Percentiles rank a stretch among this genome's conserved stretches.
phyloP scores from a whole-genome alignment of 345 rosid genomes.

The Carallia pectinifolia region DNA sequence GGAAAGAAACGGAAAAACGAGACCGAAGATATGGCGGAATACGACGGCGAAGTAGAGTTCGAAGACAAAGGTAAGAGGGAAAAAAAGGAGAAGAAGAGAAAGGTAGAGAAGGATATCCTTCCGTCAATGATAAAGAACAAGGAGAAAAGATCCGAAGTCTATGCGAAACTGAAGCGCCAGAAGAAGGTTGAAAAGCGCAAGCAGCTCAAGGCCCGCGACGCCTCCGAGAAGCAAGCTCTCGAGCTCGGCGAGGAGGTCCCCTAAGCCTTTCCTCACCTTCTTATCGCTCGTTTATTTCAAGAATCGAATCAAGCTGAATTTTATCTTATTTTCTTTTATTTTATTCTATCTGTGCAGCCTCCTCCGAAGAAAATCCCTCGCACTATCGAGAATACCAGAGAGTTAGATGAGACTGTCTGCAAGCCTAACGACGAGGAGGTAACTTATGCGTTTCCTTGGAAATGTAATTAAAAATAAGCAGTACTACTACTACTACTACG shows the following conservation, averaged over 20 bases:
- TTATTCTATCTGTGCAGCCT: constrained; percentile 43
- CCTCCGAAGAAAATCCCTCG: constrained; percentile 63
- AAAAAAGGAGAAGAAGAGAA: constrained; percentile 32
- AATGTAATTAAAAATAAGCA: no score
- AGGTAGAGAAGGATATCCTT: constrained; percentile 43
- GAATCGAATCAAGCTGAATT: no score
- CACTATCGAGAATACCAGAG: constrained; percentile 93
- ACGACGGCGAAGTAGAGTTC: neutral
- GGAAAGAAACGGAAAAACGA: constrained; percentile 4
- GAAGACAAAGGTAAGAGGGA: neutral
- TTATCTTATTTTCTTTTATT: no score
- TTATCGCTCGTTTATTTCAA: neutral
- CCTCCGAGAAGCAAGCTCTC: constrained; percentile 70
- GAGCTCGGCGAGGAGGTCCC: constrained; percentile 94
- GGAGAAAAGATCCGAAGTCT: constrained; percentile 77
- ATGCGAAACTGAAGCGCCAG: constrained; percentile 74
- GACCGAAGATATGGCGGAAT: neutral
- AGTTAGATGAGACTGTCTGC: constrained; percentile 84
- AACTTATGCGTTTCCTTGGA: neutral
- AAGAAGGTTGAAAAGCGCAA: constrained; percentile 89
- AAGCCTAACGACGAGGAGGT: constrained; percentile 95
- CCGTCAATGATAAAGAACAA: constrained; percentile 94
- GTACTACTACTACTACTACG: no score
- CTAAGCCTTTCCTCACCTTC: neutral
- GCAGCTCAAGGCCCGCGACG: constrained; percentile 74